Evolutionary conservation across 345 rosid genomes (phyloP), one percentile per base, ranked within the genome.

Genomic region (Corchorus olitorius): DNA sequence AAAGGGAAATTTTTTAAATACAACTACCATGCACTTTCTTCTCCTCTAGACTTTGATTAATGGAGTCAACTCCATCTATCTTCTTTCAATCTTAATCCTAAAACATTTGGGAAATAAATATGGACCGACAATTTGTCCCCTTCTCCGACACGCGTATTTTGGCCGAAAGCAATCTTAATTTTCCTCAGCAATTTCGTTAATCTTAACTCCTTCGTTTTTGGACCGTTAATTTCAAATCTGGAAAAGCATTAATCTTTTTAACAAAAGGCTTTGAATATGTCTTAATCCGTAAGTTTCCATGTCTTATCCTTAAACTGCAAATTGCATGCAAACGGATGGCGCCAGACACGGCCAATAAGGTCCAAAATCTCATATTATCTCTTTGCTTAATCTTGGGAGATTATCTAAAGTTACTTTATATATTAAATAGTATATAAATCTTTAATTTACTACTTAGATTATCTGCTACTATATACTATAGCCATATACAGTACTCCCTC

Each of bases 101-200:
- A 61, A 48, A 59, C 55, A 22, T 14, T 46, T 48, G n/a, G 6
- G 15, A 48, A 4, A 48, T 46, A 13, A 39, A 39, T 39, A 49
- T 68, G 69, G 76, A 74, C 76, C 76, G 76, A 74, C 76, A 33
- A 48, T 33, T 61, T 74, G 58, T 50, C 35, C 12, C 70, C 70
- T 13, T 46, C 66, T 35, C 35, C 43, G 14, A 4, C 13, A 62
- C 66, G 35, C 22, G 66, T 37, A 39, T 39, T 62, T 27, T 5
- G 7, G 35, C 35, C 35, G 35, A 59, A 7, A 59, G 12, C 20
- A 59, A 59, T 19, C 64, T 1, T 50, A 27, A 27, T 27, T 50
- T 9, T 10, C 4, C 13, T 4, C 55, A 39, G 43, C 43, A 4
- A 39, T 39, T 39, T 39, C 43, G 43, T 39, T 15, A 8, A 50